A percentile compares a stretch with the other conserved stretches of the same genome.
Conservation (phyloP, 2,329 filamentous ascomycete genomes). For the Capronia epimyces region DNA sequence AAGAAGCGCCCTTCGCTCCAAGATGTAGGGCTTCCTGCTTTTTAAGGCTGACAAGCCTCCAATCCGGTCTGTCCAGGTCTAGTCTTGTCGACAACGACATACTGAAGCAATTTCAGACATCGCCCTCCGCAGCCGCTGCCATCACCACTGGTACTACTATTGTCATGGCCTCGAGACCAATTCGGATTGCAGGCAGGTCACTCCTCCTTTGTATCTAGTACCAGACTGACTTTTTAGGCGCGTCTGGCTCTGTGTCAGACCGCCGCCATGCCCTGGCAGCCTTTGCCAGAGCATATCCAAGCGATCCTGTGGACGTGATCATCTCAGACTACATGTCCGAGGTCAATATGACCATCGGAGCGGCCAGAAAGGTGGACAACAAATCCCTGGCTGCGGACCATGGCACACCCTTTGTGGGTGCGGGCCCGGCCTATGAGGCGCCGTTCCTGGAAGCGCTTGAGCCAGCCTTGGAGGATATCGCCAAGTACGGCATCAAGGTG, state of each 20-base stretch:
- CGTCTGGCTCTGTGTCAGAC: conserved; percentile 44
- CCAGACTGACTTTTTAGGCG: conserved; percentile 28
- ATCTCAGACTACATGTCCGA: conserved; percentile 47
- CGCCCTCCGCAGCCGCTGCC: too few species aligned
- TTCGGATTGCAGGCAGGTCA: conserved; percentile 21
- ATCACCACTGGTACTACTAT: neutral
- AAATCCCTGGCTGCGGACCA: conserved; percentile 10
- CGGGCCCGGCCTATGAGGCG: conserved; percentile 45
- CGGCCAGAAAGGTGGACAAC: conserved; percentile 38
- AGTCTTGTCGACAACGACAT: neutral
- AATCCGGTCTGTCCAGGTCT: neutral
- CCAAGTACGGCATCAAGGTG: conserved; percentile 40
- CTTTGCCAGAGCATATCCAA: conserved; percentile 39
- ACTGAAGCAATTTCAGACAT: neutral
- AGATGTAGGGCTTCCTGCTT: neutral
- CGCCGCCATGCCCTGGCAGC: conserved; percentile 43
- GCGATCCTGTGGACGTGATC: conserved; percentile 45
- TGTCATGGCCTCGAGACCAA: conserved; percentile 14
- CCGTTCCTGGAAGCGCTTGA: conserved; percentile 49
- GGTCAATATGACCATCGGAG: conserved; percentile 48
- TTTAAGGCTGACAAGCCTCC: neutral
- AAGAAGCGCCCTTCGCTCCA: neutral
- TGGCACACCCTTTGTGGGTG: conserved; percentile 18
- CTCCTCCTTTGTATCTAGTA: neutral
- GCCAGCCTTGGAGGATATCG: conserved; percentile 38